Percentiles rank a stretch among this genome's conserved stretches.
phyloP scores from a whole-genome alignment of 148 eudicot species.

The Rhododendron williamsianum region DNA sequence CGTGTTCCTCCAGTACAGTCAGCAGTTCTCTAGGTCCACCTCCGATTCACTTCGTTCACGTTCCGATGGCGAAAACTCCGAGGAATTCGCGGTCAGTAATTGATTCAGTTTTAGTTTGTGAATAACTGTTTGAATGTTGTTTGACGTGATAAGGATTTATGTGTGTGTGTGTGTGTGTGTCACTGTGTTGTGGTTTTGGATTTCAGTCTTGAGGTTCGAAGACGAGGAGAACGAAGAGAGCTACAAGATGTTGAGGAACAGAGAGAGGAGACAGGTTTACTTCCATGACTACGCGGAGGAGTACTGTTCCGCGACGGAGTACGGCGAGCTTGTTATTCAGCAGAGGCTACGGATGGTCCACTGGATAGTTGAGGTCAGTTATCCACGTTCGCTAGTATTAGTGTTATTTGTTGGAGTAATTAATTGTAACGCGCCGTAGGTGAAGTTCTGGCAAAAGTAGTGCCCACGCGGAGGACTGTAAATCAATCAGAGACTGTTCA shows the following conservation, averaged over 20 bases:
- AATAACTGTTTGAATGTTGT: not conserved
- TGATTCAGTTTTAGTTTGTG: not conserved
- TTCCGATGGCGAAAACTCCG: conserved; percentile 22
- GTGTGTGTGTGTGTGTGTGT: not conserved
- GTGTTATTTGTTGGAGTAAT: no score
- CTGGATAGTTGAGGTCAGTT: conserved; percentile 90
- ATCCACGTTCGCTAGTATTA: not conserved
- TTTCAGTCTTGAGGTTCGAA: conserved; percentile 50
- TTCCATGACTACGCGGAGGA: conserved; percentile 65
- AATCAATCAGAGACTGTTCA: not conserved
- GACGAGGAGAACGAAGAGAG: conserved; percentile 70
- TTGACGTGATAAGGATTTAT: not conserved
- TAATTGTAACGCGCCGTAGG: not conserved
- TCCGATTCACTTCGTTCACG: conserved; percentile 9
- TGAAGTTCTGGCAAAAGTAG: not conserved
- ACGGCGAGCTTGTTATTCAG: conserved; percentile 62
- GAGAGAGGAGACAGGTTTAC: conserved; percentile 74
- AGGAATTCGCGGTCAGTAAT: conserved; percentile 39
- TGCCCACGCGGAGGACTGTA: not conserved
- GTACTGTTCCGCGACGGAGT: conserved; percentile 52
- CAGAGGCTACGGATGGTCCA: conserved; percentile 82
- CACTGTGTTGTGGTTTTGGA: not conserved
- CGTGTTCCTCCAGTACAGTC: conserved; percentile 46
- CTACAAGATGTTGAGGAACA: conserved; percentile 53
- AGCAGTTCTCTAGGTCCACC: conserved; percentile 43